Evolutionary conservation across 23 red algal genomes (phyloP).

Genomic region (Cyanidiococcus yangmingshanensis): DNA sequence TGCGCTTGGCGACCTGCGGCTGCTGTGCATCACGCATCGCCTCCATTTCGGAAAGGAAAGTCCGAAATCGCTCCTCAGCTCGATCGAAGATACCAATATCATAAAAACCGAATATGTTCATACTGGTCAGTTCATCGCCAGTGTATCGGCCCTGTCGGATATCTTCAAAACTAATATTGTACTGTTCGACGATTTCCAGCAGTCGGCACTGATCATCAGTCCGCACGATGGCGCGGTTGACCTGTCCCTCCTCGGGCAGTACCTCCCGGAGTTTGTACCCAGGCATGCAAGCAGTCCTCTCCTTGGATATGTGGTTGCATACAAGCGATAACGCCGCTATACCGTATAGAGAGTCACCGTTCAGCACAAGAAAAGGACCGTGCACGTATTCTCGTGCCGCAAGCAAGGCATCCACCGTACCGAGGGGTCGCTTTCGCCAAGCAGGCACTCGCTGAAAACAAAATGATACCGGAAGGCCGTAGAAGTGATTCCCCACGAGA

Average conservation of each 20-base stretch:
- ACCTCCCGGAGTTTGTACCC: slow-evolving; percentile 68
- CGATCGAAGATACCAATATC: slow-evolving; percentile 35
- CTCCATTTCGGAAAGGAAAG: slow-evolving; percentile 21
- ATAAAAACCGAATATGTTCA: slow-evolving; percentile 86
- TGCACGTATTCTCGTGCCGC: slow-evolving; percentile 37
- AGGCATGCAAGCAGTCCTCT: slow-evolving; percentile 65
- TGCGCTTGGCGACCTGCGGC: not conserved
- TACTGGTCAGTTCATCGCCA: slow-evolving; percentile 74
- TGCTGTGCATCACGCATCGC: not conserved
- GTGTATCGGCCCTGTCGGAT: slow-evolving; percentile 52
- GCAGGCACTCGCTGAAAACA: slow-evolving; percentile 47
- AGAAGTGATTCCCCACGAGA: slow-evolving; percentile 44
- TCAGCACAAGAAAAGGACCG: slow-evolving; percentile 64
- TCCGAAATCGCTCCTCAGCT: slow-evolving; percentile 44
- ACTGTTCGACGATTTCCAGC: slow-evolving; percentile 68
- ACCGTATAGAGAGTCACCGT: slow-evolving; percentile 81
- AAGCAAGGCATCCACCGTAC: slow-evolving; percentile 77
- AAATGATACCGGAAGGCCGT: slow-evolving; percentile 52
- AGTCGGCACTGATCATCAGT: slow-evolving; percentile 34
- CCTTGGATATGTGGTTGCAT: slow-evolving; percentile 38
- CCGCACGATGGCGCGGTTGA: slow-evolving; percentile 69
- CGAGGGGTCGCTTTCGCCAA: slow-evolving; percentile 62
- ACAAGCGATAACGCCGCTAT: slow-evolving; percentile 42
- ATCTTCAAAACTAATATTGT: slow-evolving; percentile 65
- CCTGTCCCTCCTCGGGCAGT: slow-evolving; percentile 47